Conservation (phyloP, 2,329 filamentous ascomycete species). For the Mollisia scopiformis region DNA sequence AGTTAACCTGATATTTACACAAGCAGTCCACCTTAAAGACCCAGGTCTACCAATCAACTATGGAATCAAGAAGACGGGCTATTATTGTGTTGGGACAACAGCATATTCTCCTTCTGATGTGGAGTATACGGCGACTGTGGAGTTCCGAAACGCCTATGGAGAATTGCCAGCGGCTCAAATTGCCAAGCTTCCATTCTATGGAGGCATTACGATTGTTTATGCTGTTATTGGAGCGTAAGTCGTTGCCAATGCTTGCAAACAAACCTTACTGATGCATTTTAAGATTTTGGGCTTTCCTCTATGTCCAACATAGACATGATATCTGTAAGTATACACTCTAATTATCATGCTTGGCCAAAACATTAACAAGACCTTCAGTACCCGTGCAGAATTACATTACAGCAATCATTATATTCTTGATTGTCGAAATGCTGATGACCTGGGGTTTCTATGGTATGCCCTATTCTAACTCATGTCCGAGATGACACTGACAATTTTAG, state of each 20-base stretch:
- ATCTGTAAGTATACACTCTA: conserved; percentile 66
- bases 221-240: conserved; percentile 76
- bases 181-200: conserved; percentile 96
- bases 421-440: conserved; percentile 96
- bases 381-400: conserved; percentile 99
- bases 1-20: conserved; percentile 72
- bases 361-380: conserved; percentile 56
- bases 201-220: conserved; percentile 90
- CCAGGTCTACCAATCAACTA: conserved; percentile 75
- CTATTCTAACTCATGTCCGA: neutral
- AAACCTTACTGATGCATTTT: conserved; percentile 3
- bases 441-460: conserved; percentile 90
- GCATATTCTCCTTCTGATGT: conserved; percentile 61
- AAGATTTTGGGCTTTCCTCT: conserved; percentile 91
- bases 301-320: conserved; percentile 91
- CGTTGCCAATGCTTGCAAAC: neutral
- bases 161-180: conserved; percentile 96
- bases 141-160: conserved; percentile 95
- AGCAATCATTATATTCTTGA: conserved; percentile 90
- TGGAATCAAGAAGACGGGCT: conserved; percentile 85
- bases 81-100: conserved; percentile 89
- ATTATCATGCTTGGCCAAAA: neutral
- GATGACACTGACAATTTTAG: conserved; percentile 51
- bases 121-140: conserved; percentile 79
- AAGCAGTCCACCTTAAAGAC: conserved; percentile 81